Base-by-base conservation (phyloP, 2,329 filamentous ascomycete species). In the Colletotrichum abscissum region DNA sequence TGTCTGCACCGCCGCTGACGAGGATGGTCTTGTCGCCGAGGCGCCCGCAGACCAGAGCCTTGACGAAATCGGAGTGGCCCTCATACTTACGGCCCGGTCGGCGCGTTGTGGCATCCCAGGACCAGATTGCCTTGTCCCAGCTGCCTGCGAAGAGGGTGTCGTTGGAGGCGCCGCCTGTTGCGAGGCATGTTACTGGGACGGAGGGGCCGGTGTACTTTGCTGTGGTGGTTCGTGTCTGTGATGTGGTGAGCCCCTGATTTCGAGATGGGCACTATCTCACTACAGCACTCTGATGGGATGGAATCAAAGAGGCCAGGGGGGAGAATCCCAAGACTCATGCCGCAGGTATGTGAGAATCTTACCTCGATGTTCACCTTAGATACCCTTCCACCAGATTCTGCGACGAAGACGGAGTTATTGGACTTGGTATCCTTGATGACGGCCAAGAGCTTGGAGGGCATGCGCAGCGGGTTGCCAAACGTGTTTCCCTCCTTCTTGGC, bases 41-140 rank as follows among this genome's bases (percentile, higher is more conserved):
- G 28, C 84, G 88, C 14, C 89, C 86, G 76, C 89, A 91, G 16
- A 93, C 83, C 3, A 98, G 85, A 4, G 93, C 88, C 84, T 98
- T 98, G 78, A 99, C 93, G 80, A 99, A 99, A 83, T 99, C 97
- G 1, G 89, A 87, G 82, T 98, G 96, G 5, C 95, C 95, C 71
- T 89, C 88, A 77, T 92, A 95, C 75, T 87, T 91, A 74, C 85
- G 88, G n/a, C 85, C 86, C 1, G 85, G 83, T 35, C 86, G 81
- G 56, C 86, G 86, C 4, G 90, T 90, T 22, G 87, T 84, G 38
- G 92, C 84, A 78, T 94, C 88, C 93, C 95, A 98, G 38, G 93
- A 93, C 92, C 95, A 98, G 71, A 98, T 89, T 24, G 91, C 89
- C 84, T 97, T 98, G 84, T 99, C 96, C 97, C 97, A 99, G 72